phyloP scores from a whole-genome alignment of 345 rosid genomes.

The Firmiana major region DNA sequence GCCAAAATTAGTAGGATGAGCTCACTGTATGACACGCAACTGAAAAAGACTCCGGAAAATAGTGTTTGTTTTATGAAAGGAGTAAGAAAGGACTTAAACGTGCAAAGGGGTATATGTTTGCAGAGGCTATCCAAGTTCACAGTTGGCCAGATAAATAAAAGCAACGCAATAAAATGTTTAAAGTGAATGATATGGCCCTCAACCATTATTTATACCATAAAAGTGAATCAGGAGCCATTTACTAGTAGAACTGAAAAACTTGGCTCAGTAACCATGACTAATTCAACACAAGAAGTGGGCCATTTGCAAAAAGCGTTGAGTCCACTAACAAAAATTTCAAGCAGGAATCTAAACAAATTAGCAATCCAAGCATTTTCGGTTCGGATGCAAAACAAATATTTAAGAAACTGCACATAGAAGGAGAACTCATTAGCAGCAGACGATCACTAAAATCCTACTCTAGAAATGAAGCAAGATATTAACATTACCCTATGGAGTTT shows the following conservation, averaged over 20 bases:
- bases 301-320: neutral
- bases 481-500: slow-evolving; percentile 70
- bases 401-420: neutral
- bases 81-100: neutral
- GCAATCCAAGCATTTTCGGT: neutral
- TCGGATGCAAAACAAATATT: neutral
- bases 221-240: neutral
- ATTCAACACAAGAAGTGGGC: neutral
- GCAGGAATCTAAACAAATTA: neutral
- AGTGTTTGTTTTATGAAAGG: neutral
- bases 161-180: neutral
- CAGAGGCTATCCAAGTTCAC: neutral
- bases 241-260: neutral
- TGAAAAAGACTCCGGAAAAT: neutral
- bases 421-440: neutral
- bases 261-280: neutral
- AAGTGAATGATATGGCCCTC: neutral
- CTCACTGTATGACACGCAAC: neutral
- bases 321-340: neutral
- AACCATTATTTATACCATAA: neutral
- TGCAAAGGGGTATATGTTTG: neutral
- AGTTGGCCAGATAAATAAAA: neutral
- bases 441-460: neutral
- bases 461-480: neutral
- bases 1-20: slow-evolving; percentile 15